Conservation (phyloP, 805 yeast species). For the Ogataea populi-albae region DNA sequence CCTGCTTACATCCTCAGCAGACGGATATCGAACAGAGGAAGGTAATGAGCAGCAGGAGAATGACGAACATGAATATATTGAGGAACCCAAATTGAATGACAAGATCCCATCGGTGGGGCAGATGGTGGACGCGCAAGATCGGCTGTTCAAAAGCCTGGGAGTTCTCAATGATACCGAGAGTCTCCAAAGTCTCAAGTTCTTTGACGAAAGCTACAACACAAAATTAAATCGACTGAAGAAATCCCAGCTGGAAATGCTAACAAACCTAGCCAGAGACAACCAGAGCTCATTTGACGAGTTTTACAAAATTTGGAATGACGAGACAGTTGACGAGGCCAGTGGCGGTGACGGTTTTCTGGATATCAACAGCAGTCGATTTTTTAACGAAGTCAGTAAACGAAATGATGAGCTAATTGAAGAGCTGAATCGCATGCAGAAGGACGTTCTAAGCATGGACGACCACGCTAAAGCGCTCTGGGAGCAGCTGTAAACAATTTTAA, state of each 20-base stretch:
- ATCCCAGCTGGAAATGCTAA: conserved; percentile 51
- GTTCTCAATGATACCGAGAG: conserved; percentile 74
- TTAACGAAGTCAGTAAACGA: conserved; percentile 47
- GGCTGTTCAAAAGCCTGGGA: conserved; percentile 84
- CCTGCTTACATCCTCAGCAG: neutral
- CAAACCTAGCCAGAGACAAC: conserved; percentile 35
- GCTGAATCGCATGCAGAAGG: conserved; percentile 50
- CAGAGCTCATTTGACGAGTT: conserved; percentile 31
- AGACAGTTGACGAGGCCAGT: conserved; percentile 1
- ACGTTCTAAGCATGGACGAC: conserved; percentile 47
- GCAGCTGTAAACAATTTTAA: conserved; percentile 9
- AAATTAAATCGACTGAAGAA: conserved; percentile 52
- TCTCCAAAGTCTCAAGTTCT: conserved; percentile 51
- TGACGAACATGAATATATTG: conserved; percentile 15
- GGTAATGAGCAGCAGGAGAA: conserved; percentile 3
- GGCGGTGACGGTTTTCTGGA: conserved; percentile 12
- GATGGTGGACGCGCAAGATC: conserved; percentile 65
- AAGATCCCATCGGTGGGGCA: conserved; percentile 55
- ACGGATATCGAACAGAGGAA: conserved; percentile 1
- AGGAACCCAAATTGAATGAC: conserved; percentile 38
- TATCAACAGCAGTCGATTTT: conserved; percentile 42
- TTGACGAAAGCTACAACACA: conserved; percentile 47
- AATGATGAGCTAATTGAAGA: conserved; percentile 48
- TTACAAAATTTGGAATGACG: conserved; percentile 29
- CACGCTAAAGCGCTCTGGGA: conserved; percentile 44